These are phyloP conservation scores for Pelargonium cotyledonis DNA, from an alignment of 441 rosid species.

Conservation along the genomic window DNA sequence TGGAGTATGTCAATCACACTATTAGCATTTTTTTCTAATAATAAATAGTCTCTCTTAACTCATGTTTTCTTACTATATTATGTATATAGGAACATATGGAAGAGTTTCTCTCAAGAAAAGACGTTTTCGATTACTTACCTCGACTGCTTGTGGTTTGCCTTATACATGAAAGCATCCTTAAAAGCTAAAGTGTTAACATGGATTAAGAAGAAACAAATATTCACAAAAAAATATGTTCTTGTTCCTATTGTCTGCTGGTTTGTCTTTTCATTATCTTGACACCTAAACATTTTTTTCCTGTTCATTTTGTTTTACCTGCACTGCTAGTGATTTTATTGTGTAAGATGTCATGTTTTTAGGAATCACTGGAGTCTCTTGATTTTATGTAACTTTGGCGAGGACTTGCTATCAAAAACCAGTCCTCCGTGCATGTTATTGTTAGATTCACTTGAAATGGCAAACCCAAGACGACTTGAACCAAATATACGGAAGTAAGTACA, in stretches of 20 bases:
- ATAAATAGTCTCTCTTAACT: background rate
- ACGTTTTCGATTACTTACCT: conserved; percentile 42
- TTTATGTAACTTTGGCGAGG: conserved; percentile 68
- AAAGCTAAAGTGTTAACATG: conserved; percentile 50
- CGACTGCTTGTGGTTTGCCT: conserved; percentile 57
- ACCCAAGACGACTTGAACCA: conserved; percentile 51
- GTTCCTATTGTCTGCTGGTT: conserved; percentile 80
- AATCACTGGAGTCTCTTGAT: conserved; percentile 84
- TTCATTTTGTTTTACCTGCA: conserved; percentile 9
- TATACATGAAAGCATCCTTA: conserved; percentile 38
- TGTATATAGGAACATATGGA: conserved; percentile 45
- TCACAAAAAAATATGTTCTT: conserved; percentile 63
- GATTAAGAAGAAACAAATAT: conserved; percentile 53
- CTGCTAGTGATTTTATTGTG: conserved; percentile 11
- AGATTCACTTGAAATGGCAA: conserved; percentile 64
- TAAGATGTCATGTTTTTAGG: conserved; percentile 32
- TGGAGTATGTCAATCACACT: conserved; percentile 41
- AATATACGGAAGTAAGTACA: conserved; percentile 58
- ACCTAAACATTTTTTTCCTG: background rate
- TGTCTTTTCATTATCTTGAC: conserved; percentile 11
- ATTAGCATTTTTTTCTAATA: background rate
- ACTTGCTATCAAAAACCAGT: conserved; percentile 35
- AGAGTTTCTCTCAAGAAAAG: conserved; percentile 40
- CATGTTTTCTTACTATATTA: conserved; percentile 4
- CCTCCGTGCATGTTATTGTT: conserved; percentile 72